Percentiles rank a stretch among this genome's conserved stretches.
phyloP scores from a whole-genome alignment of 345 rosid genomes.

The Eucalyptus cladocalyx region DNA sequence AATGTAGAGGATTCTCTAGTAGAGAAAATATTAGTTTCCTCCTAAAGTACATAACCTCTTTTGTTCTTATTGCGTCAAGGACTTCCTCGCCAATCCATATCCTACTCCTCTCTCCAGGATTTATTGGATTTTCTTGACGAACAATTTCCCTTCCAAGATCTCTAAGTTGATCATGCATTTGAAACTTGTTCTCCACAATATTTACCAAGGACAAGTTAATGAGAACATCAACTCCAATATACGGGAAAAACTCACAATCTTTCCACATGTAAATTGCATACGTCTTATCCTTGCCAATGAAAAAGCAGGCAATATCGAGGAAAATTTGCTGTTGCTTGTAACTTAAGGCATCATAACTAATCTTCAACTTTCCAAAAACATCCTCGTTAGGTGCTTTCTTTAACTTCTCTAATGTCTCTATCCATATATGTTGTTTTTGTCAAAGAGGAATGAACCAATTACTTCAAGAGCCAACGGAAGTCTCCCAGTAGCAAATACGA shows the following conservation, averaged over 20 bases:
- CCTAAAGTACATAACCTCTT: not conserved
- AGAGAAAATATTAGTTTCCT: not conserved
- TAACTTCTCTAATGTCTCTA: not conserved
- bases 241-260: not conserved
- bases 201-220: not conserved
- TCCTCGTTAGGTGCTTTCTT: not conserved
- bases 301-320: not conserved
- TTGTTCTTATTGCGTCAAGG: not conserved
- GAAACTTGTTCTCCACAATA: not conserved
- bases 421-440: not conserved
- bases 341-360: not conserved
- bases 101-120: not conserved
- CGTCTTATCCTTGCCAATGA: not conserved
- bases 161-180: not conserved
- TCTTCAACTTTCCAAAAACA: not conserved
- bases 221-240: not conserved
- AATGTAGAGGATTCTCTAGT: not conserved
- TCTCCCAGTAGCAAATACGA: not conserved
- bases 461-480: not conserved
- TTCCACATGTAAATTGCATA: not conserved
- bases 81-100: not conserved
- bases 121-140: too few species aligned
- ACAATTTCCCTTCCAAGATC: not conserved
- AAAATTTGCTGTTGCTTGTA: not conserved
- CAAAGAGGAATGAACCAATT: not conserved